phyloP scores from a whole-genome alignment of 129 eudicot species.

The Centaurea solstitialis region DNA sequence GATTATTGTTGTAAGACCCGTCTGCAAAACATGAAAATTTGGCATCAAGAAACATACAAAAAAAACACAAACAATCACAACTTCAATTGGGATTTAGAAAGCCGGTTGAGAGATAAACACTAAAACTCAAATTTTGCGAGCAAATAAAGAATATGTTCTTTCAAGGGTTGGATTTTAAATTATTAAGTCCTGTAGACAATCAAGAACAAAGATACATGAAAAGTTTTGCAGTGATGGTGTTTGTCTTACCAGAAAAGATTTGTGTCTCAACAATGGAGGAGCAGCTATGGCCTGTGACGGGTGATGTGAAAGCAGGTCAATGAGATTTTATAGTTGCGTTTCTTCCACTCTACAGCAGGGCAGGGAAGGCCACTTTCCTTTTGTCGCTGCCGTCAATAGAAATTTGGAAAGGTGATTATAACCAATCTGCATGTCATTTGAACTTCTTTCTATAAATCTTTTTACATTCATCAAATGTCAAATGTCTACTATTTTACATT shows the following conservation, averaged over 20 bases:
- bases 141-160: neutral
- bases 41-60: neutral
- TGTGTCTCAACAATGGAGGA: neutral
- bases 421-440: neutral
- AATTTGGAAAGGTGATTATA: neutral
- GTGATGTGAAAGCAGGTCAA: neutral
- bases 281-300: neutral
- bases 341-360: conserved; percentile 3
- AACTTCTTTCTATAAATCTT: neutral
- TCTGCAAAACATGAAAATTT: neutral
- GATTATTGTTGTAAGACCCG: neutral
- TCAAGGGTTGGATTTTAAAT: neutral
- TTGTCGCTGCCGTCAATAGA: neutral
- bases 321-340: neutral
- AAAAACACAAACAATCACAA: neutral
- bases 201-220: neutral
- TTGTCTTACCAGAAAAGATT: neutral
- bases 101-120: neutral
- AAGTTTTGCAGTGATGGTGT: neutral
- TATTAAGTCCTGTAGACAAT: neutral
- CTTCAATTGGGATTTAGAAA: neutral
- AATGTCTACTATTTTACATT: neutral
- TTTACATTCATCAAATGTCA: neutral
- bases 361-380: neutral
- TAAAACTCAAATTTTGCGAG: neutral